A percentile compares a stretch with the other conserved stretches of the same genome.
These are phyloP conservation scores for Solanum ossicruentum DNA, from an alignment of 257 asterid genomes.

Conservation along the genomic window DNA sequence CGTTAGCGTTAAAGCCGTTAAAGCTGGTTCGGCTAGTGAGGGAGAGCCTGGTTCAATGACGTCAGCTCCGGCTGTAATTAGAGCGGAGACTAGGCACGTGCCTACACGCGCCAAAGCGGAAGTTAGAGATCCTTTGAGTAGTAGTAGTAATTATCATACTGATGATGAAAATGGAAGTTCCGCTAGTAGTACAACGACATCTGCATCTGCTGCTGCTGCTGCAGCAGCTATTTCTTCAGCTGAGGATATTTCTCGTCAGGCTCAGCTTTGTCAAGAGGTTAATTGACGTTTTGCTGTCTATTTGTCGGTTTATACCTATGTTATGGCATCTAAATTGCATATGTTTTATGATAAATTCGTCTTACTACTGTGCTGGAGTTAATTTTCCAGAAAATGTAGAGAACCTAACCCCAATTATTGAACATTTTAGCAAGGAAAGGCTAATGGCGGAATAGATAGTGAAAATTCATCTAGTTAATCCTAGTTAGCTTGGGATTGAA, in stretches of 20 bases:
- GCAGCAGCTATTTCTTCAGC: conserved; percentile 19
- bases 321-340: not conserved
- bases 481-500: not conserved
- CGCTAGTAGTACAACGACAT: conserved; percentile 14
- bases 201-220: conserved; percentile 20
- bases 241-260: conserved; percentile 50
- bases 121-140: conserved; percentile 44
- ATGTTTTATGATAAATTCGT: not conserved
- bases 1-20: not conserved
- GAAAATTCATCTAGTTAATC: not conserved
- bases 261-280: conserved; percentile 73
- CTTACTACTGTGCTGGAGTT: not conserved
- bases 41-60: conserved; percentile 10
- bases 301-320: not conserved
- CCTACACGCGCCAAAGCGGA: conserved; percentile 24
- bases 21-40: not conserved
- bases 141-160: conserved; percentile 11
- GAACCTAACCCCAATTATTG: not conserved
- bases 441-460: not conserved
- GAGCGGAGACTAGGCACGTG: conserved; percentile 16
- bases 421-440: not conserved
- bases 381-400: not conserved
- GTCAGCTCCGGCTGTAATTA: conserved; percentile 20
- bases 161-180: conserved; percentile 42
- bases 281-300: not conserved